Percentiles rank a stretch among this genome's conserved stretches.
phyloP scores from a whole-genome alignment of 2,329 filamentous ascomycete genomes.

The Pseudodiploospora longispora region DNA sequence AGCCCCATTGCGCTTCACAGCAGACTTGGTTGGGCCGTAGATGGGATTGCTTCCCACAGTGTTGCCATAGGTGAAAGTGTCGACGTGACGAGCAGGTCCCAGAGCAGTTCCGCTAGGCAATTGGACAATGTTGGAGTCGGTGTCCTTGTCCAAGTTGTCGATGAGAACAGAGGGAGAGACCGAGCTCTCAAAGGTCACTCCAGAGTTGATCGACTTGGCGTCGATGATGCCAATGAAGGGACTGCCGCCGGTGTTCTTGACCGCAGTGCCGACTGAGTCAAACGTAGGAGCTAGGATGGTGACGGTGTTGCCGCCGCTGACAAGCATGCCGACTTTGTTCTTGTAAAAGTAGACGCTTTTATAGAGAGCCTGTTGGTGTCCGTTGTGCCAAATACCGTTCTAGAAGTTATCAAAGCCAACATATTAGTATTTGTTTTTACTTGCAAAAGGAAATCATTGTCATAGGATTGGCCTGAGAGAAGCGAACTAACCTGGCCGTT shows the following conservation, averaged over 20 bases:
- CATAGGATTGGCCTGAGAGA: no score
- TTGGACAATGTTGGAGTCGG: conserved; percentile 25
- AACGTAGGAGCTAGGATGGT: conserved; percentile 32
- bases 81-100: conserved; percentile 21
- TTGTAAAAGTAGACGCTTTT: conserved; percentile 36
- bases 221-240: conserved; percentile 35
- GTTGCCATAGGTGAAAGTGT: conserved; percentile 34
- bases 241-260: conserved; percentile 25
- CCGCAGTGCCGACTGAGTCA: conserved; percentile 27
- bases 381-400: conserved; percentile 34
- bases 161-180: conserved; percentile 32
- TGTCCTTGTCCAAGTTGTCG: conserved; percentile 35
- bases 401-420: no score
- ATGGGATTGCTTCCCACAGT: conserved; percentile 31
- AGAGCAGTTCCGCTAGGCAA: conserved; percentile 23
- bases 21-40: conserved; percentile 25
- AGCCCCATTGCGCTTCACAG: conserved; percentile 22
- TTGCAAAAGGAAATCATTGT: no score
- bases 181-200: conserved; percentile 29
- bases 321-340: conserved; percentile 27
- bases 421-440: no score
- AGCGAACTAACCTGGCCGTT: conserved; percentile 18
- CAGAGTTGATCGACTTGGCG: conserved; percentile 32
- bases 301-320: conserved; percentile 28
- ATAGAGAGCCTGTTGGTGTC: conserved; percentile 35